A percentile compares a stretch with the other conserved stretches of the same genome.
Evolutionary conservation across 2,329 filamentous ascomycete genomes (phyloP).

Genomic region (Venturia carpophila): DNA sequence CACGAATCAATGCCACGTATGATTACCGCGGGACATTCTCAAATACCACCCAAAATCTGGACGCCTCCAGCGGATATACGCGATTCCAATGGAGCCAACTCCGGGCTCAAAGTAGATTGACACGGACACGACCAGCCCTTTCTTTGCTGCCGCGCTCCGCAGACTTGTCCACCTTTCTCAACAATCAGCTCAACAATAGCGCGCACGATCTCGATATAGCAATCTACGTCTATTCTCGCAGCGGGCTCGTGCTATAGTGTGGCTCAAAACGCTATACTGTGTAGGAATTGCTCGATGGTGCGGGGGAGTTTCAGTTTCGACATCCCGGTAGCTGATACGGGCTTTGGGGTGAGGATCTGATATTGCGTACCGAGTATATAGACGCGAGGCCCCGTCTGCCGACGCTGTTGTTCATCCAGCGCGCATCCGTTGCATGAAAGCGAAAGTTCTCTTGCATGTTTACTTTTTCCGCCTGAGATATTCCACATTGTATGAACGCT

Average conservation of each 20-base stretch:
- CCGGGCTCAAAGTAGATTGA: not conserved
- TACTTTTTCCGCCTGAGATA: not conserved
- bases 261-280: slow-evolving; percentile 5
- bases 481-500: not conserved
- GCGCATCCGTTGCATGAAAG: not conserved
- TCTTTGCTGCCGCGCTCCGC: not conserved
- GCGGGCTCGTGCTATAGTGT: not conserved
- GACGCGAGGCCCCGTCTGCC: not conserved
- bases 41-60: not conserved
- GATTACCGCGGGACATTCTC: not conserved
- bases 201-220: not conserved
- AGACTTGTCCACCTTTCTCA: not conserved
- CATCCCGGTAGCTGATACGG: not conserved
- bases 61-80: not conserved
- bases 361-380: not conserved
- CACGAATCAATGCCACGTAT: not conserved
- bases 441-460: not conserved
- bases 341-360: not conserved
- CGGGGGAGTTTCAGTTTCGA: not conserved
- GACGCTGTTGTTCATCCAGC: not conserved
- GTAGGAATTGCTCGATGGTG: not conserved
- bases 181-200: not conserved
- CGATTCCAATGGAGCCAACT: not conserved
- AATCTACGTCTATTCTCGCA: not conserved
- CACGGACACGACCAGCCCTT: not conserved